phyloP scores from a whole-genome alignment of 1,139 yeast genomes.

The Candida labiduridarum region DNA sequence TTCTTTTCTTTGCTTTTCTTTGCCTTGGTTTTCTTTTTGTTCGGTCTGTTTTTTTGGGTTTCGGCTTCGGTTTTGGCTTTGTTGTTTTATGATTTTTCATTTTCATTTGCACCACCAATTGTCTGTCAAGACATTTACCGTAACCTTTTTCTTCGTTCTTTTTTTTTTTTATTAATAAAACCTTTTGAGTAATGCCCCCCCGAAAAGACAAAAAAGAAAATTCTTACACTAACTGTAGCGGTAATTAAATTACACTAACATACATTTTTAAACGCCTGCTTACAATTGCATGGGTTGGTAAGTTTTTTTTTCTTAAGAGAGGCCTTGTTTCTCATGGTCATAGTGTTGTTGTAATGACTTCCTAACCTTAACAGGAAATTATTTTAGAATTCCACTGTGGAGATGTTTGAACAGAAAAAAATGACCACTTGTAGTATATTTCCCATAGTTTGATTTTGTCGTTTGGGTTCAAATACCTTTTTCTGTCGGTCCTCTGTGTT shows the following conservation, averaged over 20 bases:
- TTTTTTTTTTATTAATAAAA: no score
- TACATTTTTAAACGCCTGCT: neutral
- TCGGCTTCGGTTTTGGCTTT: neutral
- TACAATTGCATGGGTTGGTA: no score
- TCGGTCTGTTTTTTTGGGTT: no score
- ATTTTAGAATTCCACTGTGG: no score
- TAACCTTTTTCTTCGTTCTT: neutral
- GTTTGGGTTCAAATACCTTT: neutral
- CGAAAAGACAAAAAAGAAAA: neutral
- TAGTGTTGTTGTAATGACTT: neutral
- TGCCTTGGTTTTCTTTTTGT: no score
- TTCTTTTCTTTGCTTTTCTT: neutral
- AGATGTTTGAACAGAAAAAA: no score
- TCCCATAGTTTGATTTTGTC: neutral
- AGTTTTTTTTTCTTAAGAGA: neutral
- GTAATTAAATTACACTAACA: neutral
- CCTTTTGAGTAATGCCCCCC: neutral
- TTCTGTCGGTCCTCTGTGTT: no score
- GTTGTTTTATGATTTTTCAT: neutral
- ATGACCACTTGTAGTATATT: neutral
- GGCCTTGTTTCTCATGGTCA: neutral
- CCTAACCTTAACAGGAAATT: neutral
- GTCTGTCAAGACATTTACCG: neutral
- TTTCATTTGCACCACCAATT: neutral
- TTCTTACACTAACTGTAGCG: neutral